Evolutionary conservation across 805 yeast species (phyloP).

Genomic region (Citeromyces matritensis): DNA sequence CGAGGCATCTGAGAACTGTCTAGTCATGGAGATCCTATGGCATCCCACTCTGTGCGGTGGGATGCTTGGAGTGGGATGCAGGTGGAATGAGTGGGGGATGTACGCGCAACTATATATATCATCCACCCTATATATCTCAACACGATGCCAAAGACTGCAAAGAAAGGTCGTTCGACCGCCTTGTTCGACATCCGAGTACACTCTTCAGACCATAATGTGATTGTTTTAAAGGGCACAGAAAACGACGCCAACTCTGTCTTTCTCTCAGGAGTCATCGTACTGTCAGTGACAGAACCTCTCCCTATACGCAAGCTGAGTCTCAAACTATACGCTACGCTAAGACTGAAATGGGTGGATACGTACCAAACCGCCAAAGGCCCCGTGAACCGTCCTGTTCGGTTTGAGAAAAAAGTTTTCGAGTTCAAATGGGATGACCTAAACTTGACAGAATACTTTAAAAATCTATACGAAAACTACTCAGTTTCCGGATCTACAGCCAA

Average conservation of each 20-base stretch:
- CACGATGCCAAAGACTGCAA: too few relatives aligned
- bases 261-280: constrained; percentile 62
- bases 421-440: constrained; percentile 65
- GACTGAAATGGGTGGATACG: constrained; percentile 49
- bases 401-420: constrained; percentile 55
- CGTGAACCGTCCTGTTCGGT: constrained; percentile 26
- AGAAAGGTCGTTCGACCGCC: constrained; percentile 11
- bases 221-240: constrained; percentile 67
- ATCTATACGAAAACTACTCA: constrained; percentile 2
- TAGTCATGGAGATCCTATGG: too few relatives aligned
- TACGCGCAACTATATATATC: too few relatives aligned
- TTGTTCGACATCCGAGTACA: constrained; percentile 37
- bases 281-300: constrained; percentile 65
- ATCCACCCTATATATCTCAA: too few relatives aligned
- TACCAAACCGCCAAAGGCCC: constrained; percentile 29
- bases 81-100: too few relatives aligned
- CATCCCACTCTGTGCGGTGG: too few relatives aligned
- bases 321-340: constrained; percentile 50
- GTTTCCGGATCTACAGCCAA: constrained; percentile 3
- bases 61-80: too few relatives aligned
- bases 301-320: constrained; percentile 49
- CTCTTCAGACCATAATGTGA: constrained; percentile 61
- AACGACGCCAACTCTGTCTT: constrained; percentile 66
- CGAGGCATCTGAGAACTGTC: too few relatives aligned
- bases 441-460: constrained; percentile 20